Conservation (phyloP, 306 rosid genomes). For the Quercus parvula region DNA sequence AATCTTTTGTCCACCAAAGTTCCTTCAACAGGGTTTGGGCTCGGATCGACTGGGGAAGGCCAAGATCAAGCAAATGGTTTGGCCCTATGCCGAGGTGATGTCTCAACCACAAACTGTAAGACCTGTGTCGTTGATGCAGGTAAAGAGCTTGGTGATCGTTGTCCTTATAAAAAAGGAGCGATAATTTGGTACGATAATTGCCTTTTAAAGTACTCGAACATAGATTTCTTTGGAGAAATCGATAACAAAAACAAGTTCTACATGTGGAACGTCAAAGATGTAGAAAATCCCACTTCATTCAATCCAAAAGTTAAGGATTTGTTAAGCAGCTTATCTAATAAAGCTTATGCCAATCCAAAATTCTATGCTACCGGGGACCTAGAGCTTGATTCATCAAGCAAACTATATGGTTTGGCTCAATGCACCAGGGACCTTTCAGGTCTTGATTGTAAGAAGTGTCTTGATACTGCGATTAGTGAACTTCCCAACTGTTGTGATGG, state of each 20-base stretch:
- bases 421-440: too few species aligned
- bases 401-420: too few species aligned
- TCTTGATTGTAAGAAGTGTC: too few species aligned
- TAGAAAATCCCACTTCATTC: slow-evolving; percentile 8
- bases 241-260: too few species aligned
- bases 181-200: too few species aligned
- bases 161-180: background rate
- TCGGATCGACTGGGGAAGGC: slow-evolving; percentile 12
- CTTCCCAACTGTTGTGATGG: too few species aligned
- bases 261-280: background rate
- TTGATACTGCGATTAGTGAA: too few species aligned
- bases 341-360: slow-evolving; percentile 1
- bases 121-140: background rate
- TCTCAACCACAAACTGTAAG: slow-evolving; percentile 15
- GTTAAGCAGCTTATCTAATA: background rate
- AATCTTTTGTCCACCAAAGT: slow-evolving; percentile 7
- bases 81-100: slow-evolving; percentile 12
- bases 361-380: too few species aligned
- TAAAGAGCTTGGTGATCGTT: slow-evolving; percentile 19
- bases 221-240: too few species aligned
- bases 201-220: too few species aligned
- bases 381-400: too few species aligned
- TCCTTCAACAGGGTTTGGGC: slow-evolving; percentile 5
- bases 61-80: slow-evolving; percentile 4
- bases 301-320: slow-evolving; percentile 7